Percentiles rank a stretch among this genome's conserved stretches.
Conservation (phyloP, 345 rosid species). For the Euphorbia lathyris region DNA sequence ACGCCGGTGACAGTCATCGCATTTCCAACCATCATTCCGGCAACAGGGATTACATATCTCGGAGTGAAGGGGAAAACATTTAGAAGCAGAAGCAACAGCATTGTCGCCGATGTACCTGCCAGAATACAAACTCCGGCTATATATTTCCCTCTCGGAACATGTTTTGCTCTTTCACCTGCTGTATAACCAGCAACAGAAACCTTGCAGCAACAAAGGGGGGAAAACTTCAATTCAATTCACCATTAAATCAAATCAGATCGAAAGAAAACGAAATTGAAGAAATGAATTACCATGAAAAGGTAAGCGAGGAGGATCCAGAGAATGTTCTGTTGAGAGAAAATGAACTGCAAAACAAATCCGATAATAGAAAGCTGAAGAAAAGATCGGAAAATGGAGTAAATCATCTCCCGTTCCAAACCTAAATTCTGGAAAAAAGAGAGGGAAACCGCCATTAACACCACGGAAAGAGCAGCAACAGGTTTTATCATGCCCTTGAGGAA, state of each 20-base stretch:
- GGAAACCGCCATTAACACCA: conserved; percentile 63
- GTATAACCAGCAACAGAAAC: conserved; percentile 85
- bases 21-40: conserved; percentile 98
- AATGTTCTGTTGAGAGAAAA: conserved; percentile 50
- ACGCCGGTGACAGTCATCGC: conserved; percentile 94
- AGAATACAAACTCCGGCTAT: conserved; percentile 74
- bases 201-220: conserved; percentile 28
- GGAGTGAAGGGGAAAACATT: conserved; percentile 93
- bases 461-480: conserved; percentile 74
- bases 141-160: conserved; percentile 69
- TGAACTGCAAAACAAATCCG: conserved; percentile 89
- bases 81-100: conserved; percentile 61
- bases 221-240: background rate
- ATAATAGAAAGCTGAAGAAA: conserved; percentile 83
- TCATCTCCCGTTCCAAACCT: conserved; percentile 76
- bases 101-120: conserved; percentile 61
- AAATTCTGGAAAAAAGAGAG: conserved; percentile 62
- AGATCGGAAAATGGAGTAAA: conserved; percentile 62
- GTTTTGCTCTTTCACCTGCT: conserved; percentile 79
- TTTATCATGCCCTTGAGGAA: conserved; percentile 70
- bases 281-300: conserved; percentile 66
- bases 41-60: conserved; percentile 74
- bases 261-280: background rate
- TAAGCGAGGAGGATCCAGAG: conserved; percentile 79
- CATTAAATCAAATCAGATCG: background rate